A percentile compares a stretch with the other conserved stretches of the same genome.
phyloP scores from a whole-genome alignment of 2,329 filamentous ascomycete genomes.

The Fusarium sp. region DNA sequence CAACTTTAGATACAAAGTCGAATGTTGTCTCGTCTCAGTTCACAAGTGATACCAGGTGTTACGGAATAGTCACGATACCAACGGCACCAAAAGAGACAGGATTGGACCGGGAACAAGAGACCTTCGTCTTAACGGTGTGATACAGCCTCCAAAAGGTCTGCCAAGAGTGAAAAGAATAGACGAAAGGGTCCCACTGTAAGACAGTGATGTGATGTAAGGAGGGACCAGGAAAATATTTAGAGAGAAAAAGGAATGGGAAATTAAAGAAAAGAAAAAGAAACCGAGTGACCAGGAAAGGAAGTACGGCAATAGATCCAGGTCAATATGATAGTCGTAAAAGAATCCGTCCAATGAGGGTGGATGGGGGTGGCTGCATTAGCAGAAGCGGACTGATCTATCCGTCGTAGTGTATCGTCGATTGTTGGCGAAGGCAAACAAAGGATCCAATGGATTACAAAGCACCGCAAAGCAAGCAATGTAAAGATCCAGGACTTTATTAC shows the following conservation, averaged over 20 bases:
- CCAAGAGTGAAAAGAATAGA: constrained; percentile 16
- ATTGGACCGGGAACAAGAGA: constrained; percentile 26
- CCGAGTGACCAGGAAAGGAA: constrained; percentile 8
- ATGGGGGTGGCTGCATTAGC: constrained; percentile 30
- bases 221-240: neutral
- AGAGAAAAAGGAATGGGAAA: neutral
- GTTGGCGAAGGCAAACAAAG: constrained; percentile 2
- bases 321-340: constrained; percentile 28
- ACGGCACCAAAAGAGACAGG: constrained; percentile 5
- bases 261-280: constrained; percentile 21
- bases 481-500: neutral
- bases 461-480: constrained; percentile 4
- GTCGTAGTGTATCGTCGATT: constrained; percentile 16
- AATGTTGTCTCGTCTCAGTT: constrained; percentile 1
- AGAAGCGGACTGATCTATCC: constrained; percentile 5
- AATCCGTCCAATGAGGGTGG: constrained; percentile 8
- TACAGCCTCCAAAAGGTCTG: constrained; percentile 18
- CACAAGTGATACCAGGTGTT: neutral
- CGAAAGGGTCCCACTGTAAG: constrained; percentile 4
- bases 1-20: neutral
- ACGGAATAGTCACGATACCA: constrained; percentile 1
- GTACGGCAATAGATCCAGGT: constrained; percentile 20
- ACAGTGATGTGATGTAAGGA: constrained; percentile 13
- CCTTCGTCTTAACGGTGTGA: constrained; percentile 11
- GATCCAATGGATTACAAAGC: constrained; percentile 41